Base-by-base conservation (phyloP, 305 asterid species). In the Solanum aculeatissimum region DNA sequence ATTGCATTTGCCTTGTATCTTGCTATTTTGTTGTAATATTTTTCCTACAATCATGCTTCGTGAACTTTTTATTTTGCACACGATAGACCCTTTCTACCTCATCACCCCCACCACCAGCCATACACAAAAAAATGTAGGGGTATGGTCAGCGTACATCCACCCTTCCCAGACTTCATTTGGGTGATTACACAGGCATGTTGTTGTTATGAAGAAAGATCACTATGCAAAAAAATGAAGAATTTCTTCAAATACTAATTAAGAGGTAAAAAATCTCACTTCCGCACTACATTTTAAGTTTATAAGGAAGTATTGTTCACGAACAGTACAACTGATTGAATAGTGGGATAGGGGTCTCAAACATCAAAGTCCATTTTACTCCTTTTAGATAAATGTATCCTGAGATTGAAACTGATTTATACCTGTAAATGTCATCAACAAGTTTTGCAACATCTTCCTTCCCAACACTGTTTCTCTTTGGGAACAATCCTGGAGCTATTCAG, bases 381-480 rank as follows among this genome's bases (percentile, higher is more conserved):
- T 27, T 51, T 23, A 29, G 27, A 51, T 18, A 77, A 29, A 45
- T 27, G 63, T 27, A 35, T 51, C 47, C 65, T 29, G 12, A 29
- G 29, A 77, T 49, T 77, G 60, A 16, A 87, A 75, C 70, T 16
- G 18, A 45, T 63, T 68, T 87, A 85, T 32, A 91, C 92, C 92
- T 89, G 87, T 89, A 86, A 75, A 84, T 89, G 81, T 89, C 92
- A 83, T 91, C 93, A 6, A 91, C 86, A 23, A 89, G 85, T 83
- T 88, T 89, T 19, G 92, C 92, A 43, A 87, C 88, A 43, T 83
- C 90, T 75, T 88, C 88, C 86, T 87, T 89, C 83, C 85, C 84
- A 54, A 83, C 87, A 85, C 82, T 84, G 84, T 87, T 87, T 86
- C 86, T 91, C 90, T 85, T 89, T 7, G 91, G 84, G 85, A 89